Evolutionary conservation across 345 rosid genomes (phyloP), one percentile per base, ranked within the genome.

Genomic region (Ailanthus altissimus): DNA sequence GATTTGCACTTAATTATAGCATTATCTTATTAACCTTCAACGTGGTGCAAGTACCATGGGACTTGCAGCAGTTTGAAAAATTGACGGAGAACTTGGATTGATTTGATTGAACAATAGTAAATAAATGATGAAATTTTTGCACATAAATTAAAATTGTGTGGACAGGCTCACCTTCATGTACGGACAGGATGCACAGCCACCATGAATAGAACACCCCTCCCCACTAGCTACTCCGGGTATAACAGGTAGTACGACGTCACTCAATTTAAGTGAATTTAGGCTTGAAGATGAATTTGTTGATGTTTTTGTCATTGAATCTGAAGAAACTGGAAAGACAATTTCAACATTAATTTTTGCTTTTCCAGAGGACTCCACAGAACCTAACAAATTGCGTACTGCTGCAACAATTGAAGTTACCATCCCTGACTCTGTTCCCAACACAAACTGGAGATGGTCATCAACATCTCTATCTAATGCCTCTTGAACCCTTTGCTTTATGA

Each of bases 161-260:
- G 69, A 71, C 63, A 70, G 5, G 71, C 85, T 74, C 32, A 93
- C 99, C 98, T 96, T 96, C 98, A 93, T 93, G 68, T 92, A 96
- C 1, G 99, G 99, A 78, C 99, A 96, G 50, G 99, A 96, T 26
- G 99, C 99, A 80, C 99, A 93, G 36, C 98, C 97, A 3, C 99
- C 99, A 57, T 96, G 94, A 54, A 93, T 85, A 46, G 97, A 96
- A 77, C 98, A 91, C 47, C 98, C 99, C 82, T 96, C 99, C 26
- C 99, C 99, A 32, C 89, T 85, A 40, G 99, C 86, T 83, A 90
- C 97, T 73, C 99, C 99, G 28, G 98, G 99, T 72, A 93, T 85
- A 77, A 96, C 86, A 32, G 97, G 90, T 84, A 96, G 83, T 50
- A 75, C 70, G 7, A 88, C 38, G 47, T 93, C 93, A 16, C 87